Conservation (phyloP, 163 green algal species). For the Prototheca cutis region DNA sequence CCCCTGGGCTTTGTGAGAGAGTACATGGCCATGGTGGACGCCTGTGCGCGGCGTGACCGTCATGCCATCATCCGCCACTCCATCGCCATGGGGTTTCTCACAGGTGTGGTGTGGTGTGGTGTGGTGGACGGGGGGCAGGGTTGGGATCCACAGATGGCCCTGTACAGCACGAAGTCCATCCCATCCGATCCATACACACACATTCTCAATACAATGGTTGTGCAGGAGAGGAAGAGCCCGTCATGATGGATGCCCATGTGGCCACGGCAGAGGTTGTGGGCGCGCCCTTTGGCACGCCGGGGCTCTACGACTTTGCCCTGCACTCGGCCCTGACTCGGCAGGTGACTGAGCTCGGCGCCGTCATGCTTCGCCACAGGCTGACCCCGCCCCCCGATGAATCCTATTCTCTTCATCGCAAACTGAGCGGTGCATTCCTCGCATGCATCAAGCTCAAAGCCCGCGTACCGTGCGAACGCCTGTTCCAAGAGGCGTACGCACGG, state of each 20-base stretch:
- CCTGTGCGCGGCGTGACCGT: conserved; percentile 60
- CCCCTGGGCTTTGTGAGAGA: conserved; percentile 61
- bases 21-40: conserved; percentile 87
- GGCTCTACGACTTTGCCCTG: conserved; percentile 69
- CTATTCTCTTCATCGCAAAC: conserved; percentile 91
- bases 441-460: conserved; percentile 83
- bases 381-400: conserved; percentile 83
- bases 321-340: conserved; percentile 14
- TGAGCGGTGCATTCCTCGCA: conserved; percentile 85
- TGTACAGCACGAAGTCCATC: too few species aligned
- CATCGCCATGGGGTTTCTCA: conserved; percentile 82
- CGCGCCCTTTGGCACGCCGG: conserved; percentile 64
- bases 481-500: conserved; percentile 19
- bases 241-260: conserved; percentile 88
- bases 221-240: conserved; percentile 65
- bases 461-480: conserved; percentile 44
- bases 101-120: too few species aligned
- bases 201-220: not conserved
- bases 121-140: too few species aligned
- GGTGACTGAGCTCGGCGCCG: conserved; percentile 58
- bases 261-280: conserved; percentile 84
- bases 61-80: conserved; percentile 58
- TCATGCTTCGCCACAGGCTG: conserved; percentile 91
- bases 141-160: too few species aligned
- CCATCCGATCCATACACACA: too few species aligned